phyloP scores from a whole-genome alignment of 179 eudicot species.

The Spergularia azorica region DNA sequence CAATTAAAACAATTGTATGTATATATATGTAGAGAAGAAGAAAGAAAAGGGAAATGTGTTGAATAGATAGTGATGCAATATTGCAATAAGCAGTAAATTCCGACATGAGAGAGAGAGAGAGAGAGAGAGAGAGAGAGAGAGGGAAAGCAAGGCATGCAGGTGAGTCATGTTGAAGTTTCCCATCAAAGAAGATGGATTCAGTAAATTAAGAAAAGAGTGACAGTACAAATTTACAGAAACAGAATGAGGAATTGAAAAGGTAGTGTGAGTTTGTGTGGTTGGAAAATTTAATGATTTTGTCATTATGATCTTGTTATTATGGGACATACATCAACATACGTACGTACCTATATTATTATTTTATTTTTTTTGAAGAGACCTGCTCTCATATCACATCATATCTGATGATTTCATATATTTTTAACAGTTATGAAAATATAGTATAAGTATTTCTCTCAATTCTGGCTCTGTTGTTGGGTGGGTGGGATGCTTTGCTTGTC shows the following conservation, averaged over 20 bases:
- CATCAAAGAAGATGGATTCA: neutral
- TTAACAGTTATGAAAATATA: neutral
- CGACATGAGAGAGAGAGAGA: conserved; percentile 20
- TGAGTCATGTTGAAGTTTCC: too few relatives aligned
- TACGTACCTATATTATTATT: neutral
- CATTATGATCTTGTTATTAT: conserved; percentile 33
- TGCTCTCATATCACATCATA: neutral
- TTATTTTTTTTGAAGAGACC: neutral
- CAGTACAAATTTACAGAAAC: conserved; percentile 12
- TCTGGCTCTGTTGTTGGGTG: neutral
- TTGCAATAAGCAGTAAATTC: neutral
- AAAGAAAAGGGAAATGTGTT: too few relatives aligned
- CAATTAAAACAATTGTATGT: too few relatives aligned
- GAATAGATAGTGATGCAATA: too few relatives aligned
- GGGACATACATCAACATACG: neutral
- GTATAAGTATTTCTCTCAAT: too few relatives aligned
- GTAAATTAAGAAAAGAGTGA: conserved; percentile 24
- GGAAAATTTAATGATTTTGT: conserved; percentile 31
- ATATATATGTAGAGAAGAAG: too few relatives aligned
- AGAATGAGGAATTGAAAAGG: conserved; percentile 29
- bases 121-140: neutral
- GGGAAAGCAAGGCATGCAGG: too few relatives aligned
- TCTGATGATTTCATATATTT: neutral
- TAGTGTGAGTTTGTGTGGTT: conserved; percentile 23
- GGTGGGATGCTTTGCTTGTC: conserved; percentile 32